Base-by-base conservation (phyloP, 2,329 filamentous ascomycete species). In the Pseudophaeomoniella oleicola region DNA sequence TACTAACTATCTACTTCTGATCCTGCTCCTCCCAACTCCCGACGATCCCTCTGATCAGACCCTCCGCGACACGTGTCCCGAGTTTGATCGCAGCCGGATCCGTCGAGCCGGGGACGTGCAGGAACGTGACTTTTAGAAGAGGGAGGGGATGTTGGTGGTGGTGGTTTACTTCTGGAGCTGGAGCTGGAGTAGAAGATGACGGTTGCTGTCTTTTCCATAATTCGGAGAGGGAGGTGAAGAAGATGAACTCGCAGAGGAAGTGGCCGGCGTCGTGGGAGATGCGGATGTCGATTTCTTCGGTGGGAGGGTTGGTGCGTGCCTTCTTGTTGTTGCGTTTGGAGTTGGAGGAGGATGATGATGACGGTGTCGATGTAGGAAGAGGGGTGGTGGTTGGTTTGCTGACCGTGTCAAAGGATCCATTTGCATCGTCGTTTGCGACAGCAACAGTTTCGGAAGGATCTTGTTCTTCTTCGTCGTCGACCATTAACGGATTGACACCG, bases 161-260 rank as follows among this genome's bases (percentile, higher is more conserved):
- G n/a, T 27, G 22, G 6, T 27, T 6, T 27, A 6, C 9, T 6
- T 27, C 22, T 27, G n/a, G n/a, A 9, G 22, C n/a, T 9, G 6
- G 9, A 27, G 6, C 22, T 27, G 22, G n/a, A 9, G 22, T 6
- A 27, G 22, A 6, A 27, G 59, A 59, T 14, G 59, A 56, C 41
- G 63, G 51, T 32, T 60, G 48, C 33, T 61, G 54, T 50, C 66
- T n/a, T n/a, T n/a, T 69, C 47, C 59, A 62, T 22, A 75, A 57
- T 39, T 75, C 60, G 14, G 78, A 66, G 46, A 85, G 54, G 42
- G 75, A 81, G 4, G 72, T 75, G 56, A 75, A 85, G 55, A 80
- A 83, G 45, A 81, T 84, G 50, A 82, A 87, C 51, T 87, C 81
- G 56, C 81, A 87, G 12, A 86, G 63, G 53, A 79, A 87, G 14